A percentile compares a stretch with the other conserved stretches of the same genome.
Conservation (phyloP, 2,329 filamentous ascomycete species). For the Amauroascus niger region DNA sequence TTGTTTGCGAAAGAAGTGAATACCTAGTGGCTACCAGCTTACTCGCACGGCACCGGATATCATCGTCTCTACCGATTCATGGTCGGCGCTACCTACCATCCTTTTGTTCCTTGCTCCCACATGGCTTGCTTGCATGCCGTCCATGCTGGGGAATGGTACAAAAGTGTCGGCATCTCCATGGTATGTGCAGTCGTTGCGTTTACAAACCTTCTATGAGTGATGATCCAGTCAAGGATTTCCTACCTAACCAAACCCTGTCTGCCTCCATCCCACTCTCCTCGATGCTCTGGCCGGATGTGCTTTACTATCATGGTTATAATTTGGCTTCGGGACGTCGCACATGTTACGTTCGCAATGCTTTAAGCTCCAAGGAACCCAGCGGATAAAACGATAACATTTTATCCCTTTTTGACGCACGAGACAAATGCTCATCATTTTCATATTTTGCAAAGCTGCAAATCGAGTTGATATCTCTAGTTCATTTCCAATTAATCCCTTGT, state of each 20-base stretch:
- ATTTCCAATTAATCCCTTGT: too few species aligned
- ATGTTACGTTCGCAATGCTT: not conserved
- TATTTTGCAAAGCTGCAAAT: not conserved
- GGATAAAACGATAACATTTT: not conserved
- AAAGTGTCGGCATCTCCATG: not conserved
- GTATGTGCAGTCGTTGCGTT: not conserved
- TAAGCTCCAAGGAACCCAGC: not conserved
- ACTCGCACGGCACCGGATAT: not conserved
- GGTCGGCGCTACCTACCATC: too few species aligned
- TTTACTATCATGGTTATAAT: not conserved
- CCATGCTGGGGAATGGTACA: too few species aligned
- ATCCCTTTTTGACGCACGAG: not conserved
- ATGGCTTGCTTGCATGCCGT: too few species aligned
- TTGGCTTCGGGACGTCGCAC: not conserved
- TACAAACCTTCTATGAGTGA: not conserved
- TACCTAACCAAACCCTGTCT: not conserved
- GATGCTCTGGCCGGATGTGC: not conserved
- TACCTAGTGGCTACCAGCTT: not conserved
- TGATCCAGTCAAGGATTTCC: not conserved
- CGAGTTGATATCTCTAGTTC: too few species aligned
- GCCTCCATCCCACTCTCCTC: not conserved
- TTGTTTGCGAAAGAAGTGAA: not conserved
- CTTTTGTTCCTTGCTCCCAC: too few species aligned
- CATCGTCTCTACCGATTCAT: not conserved
- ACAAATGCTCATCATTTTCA: not conserved